Evolutionary conservation across 192 early-diverging fungal species (phyloP), one percentile per base, ranked within the genome.

Genomic region (Diversispora epigaea): DNA sequence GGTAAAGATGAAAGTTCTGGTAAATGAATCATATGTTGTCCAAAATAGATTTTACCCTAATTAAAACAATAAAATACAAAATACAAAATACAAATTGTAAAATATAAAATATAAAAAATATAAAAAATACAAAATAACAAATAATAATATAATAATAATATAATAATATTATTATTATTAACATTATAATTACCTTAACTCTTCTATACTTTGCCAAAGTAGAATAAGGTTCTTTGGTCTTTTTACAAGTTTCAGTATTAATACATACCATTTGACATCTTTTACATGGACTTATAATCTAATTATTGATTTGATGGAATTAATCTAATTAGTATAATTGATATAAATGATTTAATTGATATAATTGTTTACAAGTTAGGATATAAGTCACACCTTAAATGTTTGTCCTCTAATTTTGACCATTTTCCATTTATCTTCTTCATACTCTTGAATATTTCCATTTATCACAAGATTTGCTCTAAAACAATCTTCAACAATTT

Each of bases 251-350:
- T 55, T 81, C 79, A 58, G 89, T 90, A 72, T 94, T 86, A 25
- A 93, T 83, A 50, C 88, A 89, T n/a, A 93, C 84, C 88, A 93
- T 90, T 67, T 89, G 86, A 82, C 92, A 93, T 14, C 92, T 86
- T 9, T 78, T 77, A 76, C 92, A 93, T 3, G 86, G 90, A 4
- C 88, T 89, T 19, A 84, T 41, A 4, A 89, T 81, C 64, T 77
- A 70, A 52, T 46, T 11, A 19, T 8, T 45, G 9, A 76, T 76
- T 32, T 32, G 25, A 32, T 32, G 2, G 0, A 32, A 32, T 32
- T 32, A 32, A 32, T 32, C 25, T 32, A 32, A 32, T 32, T 32
- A 32, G 6, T 21, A n/a, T 10, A 9, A 2, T 15, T n/a, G 15
- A 14, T 52, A 25, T 32, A 52, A 50, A n/a, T n/a, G n/a, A n/a